Evolutionary conservation across 2,329 filamentous ascomycete species (phyloP).

Genomic region (Hymenoscyphus salicellus): DNA sequence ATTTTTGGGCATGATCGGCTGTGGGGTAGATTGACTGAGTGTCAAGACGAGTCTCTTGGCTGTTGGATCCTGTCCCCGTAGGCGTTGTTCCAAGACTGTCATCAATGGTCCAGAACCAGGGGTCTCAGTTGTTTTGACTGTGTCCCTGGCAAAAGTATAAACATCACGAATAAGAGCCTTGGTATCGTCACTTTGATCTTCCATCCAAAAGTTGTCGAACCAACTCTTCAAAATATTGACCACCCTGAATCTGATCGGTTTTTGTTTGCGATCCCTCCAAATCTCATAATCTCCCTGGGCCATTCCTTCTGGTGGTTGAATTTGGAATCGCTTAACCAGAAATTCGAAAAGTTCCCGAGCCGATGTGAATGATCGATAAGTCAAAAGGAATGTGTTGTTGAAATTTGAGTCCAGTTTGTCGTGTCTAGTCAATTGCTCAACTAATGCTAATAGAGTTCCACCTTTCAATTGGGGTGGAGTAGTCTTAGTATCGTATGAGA

Average conservation of each 20-base stretch:
- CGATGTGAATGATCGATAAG: conserved; percentile 90
- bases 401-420: conserved; percentile 94
- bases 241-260: conserved; percentile 89
- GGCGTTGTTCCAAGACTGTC: conserved; percentile 81
- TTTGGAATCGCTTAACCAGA: conserved; percentile 84
- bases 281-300: conserved; percentile 71
- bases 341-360: conserved; percentile 90
- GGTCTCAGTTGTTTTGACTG: conserved; percentile 88
- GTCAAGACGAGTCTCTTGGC: conserved; percentile 85
- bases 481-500: conserved; percentile 84
- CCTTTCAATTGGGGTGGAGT: conserved; percentile 76
- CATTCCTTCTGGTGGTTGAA: conserved; percentile 85
- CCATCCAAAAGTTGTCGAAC: conserved; percentile 99
- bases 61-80: conserved; percentile 82
- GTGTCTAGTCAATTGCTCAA: conserved; percentile 92
- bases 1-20: conserved; percentile 93
- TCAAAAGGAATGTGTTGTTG: conserved; percentile 96
- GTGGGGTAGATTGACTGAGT: conserved; percentile 74
- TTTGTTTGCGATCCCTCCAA: conserved; percentile 94
- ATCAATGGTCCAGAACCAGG: conserved; percentile 82
- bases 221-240: conserved; percentile 98
- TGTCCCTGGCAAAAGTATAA: conserved; percentile 85
- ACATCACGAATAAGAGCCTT: conserved; percentile 84
- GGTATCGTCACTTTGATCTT: conserved; percentile 79
- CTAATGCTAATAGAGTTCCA: conserved; percentile 81